phyloP scores from a whole-genome alignment of 2,329 filamentous ascomycete genomes.

The Paecilomyces dactylethromorphus region DNA sequence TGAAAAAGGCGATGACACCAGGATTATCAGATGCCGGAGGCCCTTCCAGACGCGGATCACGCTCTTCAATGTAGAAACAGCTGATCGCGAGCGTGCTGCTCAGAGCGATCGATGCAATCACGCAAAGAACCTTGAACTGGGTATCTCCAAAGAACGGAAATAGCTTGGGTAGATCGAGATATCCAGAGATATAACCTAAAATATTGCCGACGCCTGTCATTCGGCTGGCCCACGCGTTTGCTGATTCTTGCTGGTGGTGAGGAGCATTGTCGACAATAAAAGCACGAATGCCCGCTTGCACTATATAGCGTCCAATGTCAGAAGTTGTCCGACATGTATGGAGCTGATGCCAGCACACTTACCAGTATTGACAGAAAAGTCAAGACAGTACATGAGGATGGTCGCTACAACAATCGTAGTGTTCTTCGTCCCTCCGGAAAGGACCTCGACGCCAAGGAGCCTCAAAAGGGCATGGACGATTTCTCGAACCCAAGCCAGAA shows the following conservation, averaged over 20 bases:
- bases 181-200: constrained; percentile 80
- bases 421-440: constrained; percentile 58
- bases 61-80: constrained; percentile 63
- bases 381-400: constrained; percentile 78
- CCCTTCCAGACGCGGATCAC: constrained; percentile 70
- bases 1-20: constrained; percentile 73
- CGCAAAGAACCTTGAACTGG: constrained; percentile 89
- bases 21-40: constrained; percentile 53
- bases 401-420: constrained; percentile 73
- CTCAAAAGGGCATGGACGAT: constrained; percentile 61
- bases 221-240: constrained; percentile 90
- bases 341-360: constrained; percentile 18
- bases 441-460: constrained; percentile 64
- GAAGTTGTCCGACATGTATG: constrained; percentile 3
- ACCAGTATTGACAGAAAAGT: constrained; percentile 93
- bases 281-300: constrained; percentile 84
- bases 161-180: constrained; percentile 66
- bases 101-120: constrained; percentile 72
- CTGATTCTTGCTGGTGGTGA: constrained; percentile 84
- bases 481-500: constrained; percentile 68
- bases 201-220: constrained; percentile 86
- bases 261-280: constrained; percentile 93
- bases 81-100: constrained; percentile 64
- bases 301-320: constrained; percentile 36
- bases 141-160: constrained; percentile 76